phyloP scores from a whole-genome alignment of 1,284 basidiomycete species.

The Meira miltonrushii region DNA sequence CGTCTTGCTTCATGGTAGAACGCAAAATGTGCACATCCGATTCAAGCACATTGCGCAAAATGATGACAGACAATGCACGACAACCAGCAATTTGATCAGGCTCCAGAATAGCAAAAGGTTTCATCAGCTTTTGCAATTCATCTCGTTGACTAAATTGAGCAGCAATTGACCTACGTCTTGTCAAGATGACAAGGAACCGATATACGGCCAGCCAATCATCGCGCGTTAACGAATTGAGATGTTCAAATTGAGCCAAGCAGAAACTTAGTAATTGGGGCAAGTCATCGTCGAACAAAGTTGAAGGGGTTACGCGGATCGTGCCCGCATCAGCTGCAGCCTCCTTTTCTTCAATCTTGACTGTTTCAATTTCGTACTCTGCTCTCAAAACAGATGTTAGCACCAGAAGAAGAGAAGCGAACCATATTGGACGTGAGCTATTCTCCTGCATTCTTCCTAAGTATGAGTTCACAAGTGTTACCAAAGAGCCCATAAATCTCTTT shows the following conservation, averaged over 20 bases:
- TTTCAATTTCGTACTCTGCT: background rate
- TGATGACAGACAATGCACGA: slow-evolving; percentile 76
- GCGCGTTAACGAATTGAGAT: slow-evolving; percentile 20
- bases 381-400: slow-evolving; percentile 75
- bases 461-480: slow-evolving; percentile 21
- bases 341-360: background rate
- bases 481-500: slow-evolving; percentile 19
- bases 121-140: slow-evolving; percentile 36
- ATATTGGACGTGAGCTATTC: slow-evolving; percentile 53
- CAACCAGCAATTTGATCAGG: slow-evolving; percentile 56
- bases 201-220: slow-evolving; percentile 40
- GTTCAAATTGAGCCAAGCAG: slow-evolving; percentile 50
- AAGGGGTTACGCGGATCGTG: background rate
- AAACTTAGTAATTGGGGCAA: slow-evolving; percentile 21
- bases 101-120: slow-evolving; percentile 32
- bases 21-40: slow-evolving; percentile 62
- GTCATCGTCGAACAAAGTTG: background rate
- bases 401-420: slow-evolving; percentile 75
- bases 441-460: slow-evolving; percentile 14
- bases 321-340: background rate
- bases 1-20: slow-evolving; percentile 72
- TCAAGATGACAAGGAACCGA: slow-evolving; percentile 40
- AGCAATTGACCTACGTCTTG: slow-evolving; percentile 29
- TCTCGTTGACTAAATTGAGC: slow-evolving; percentile 24
- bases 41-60: slow-evolving; percentile 86